A percentile compares a stretch with the other conserved stretches of the same genome.
Evolutionary conservation across 345 rosid genomes (phyloP).

Genomic region (Melaleuca alternifolia): DNA sequence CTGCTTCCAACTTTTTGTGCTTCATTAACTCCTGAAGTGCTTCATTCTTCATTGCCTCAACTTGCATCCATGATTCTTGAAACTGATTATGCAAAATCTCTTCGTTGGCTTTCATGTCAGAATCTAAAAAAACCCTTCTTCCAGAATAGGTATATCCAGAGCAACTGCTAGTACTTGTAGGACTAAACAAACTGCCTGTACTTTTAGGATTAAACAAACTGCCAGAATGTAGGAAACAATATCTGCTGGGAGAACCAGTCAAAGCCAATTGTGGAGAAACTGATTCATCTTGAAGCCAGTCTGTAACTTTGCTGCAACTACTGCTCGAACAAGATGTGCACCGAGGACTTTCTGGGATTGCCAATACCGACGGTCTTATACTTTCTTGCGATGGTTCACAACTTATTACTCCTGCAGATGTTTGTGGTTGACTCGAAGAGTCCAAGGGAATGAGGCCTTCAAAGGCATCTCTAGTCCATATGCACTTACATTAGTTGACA

Average conservation of each 20-base stretch:
- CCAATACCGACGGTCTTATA: too few relatives aligned
- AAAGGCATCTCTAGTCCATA: conserved; percentile 48
- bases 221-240: background rate
- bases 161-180: conserved; percentile 8
- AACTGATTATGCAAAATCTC: conserved; percentile 15
- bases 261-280: conserved; percentile 3
- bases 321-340: too few relatives aligned
- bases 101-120: conserved; percentile 21
- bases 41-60: conserved; percentile 15
- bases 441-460: background rate
- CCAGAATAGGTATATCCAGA: conserved; percentile 17
- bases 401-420: background rate
- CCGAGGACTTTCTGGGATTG: too few relatives aligned
- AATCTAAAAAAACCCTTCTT: conserved; percentile 20
- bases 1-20: conserved; percentile 24
- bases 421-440: background rate
- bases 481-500: conserved; percentile 45
- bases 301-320: background rate
- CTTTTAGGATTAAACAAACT: background rate
- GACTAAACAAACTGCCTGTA: conserved; percentile 11
- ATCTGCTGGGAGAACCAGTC: conserved; percentile 4
- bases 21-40: conserved; percentile 23
- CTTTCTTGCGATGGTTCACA: too few relatives aligned
- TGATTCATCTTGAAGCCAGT: conserved; percentile 16
- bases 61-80: conserved; percentile 18